phyloP scores from a whole-genome alignment of 805 yeast species.

The Saccharomyces mikatae region DNA sequence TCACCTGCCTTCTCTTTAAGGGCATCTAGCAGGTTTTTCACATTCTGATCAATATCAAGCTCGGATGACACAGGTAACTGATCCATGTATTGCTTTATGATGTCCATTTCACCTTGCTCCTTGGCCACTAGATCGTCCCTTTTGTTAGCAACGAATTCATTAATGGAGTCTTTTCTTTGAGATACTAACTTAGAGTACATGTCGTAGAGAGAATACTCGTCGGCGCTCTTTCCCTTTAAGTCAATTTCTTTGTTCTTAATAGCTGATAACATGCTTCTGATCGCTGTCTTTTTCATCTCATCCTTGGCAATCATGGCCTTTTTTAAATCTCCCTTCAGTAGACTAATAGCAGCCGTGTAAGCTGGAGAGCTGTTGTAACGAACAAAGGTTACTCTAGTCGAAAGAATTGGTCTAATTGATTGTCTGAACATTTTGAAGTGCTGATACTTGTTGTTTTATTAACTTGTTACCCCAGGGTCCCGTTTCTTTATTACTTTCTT shows the following conservation, averaged over 20 bases:
- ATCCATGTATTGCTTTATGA: slow-evolving; percentile 35
- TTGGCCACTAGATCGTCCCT: slow-evolving; percentile 48
- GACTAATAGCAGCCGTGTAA: slow-evolving; percentile 28
- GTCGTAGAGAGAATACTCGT: slow-evolving; percentile 33
- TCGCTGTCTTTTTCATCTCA: slow-evolving; percentile 35
- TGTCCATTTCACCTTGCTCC: slow-evolving; percentile 39
- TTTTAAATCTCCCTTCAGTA: slow-evolving; percentile 39
- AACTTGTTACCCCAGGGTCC: neutral
- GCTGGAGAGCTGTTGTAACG: slow-evolving; percentile 32
- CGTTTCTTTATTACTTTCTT: neutral
- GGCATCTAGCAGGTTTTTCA: slow-evolving; percentile 19
- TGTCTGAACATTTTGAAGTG: slow-evolving; percentile 5
- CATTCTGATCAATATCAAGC: slow-evolving; percentile 35
- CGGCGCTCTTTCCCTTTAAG: slow-evolving; percentile 22
- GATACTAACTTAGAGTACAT: slow-evolving; percentile 37
- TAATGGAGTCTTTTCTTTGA: slow-evolving; percentile 44
- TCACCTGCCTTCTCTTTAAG: slow-evolving; percentile 15
- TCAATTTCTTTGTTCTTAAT: slow-evolving; percentile 41
- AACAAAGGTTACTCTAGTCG: slow-evolving; percentile 1
- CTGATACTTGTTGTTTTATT: neutral
- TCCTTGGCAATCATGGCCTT: slow-evolving; percentile 42
- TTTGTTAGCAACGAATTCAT: slow-evolving; percentile 37
- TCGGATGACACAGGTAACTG: slow-evolving; percentile 42
- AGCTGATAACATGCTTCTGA: slow-evolving; percentile 36
- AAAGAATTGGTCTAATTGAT: neutral